Base-by-base conservation (phyloP, 2,329 filamentous ascomycete species). In the Colletotrichum sp. region DNA sequence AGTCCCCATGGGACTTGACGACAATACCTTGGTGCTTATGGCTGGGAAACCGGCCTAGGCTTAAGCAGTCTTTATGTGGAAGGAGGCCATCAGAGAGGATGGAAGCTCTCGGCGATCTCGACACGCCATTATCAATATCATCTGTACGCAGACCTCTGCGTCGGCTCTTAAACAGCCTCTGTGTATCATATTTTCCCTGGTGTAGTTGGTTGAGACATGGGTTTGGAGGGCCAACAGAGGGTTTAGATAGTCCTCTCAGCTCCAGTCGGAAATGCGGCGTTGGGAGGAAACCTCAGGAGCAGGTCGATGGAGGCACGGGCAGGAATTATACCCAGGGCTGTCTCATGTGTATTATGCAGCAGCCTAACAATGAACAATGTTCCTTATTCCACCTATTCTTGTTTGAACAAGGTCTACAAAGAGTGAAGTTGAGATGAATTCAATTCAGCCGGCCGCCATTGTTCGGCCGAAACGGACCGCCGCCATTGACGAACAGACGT, bases 181-280 rank as follows among this genome's bases (percentile, higher is more conserved):
- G 57, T 58, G 21, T 48, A 52, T 68, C 36, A 26, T 12, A 18
- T 32, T 70, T 67, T 24, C 34, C 52, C 69, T 68, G 30, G 52
- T 70, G 60, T 64, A 64, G 26, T 32, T 74, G 65, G 65, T 69
- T 70, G 57, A 76, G 34, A 60, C 21, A 75, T 71, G 66, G 71
- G 60, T 63, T 80, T 84, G 80, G 80, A 84, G 83, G 82, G 81
- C 82, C 84, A 83, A 79, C 77, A 84, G 85, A 85, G 86, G 86
- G 85, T 81, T 89, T 89, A 89, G 87, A 87, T 88, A 89, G 82
- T 86, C 86, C 85, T 87, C 85, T 84, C 82, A 83, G 82, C 81
- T 81, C 80, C 77, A 79, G 80, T 82, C 79, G 79, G 74, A 80
- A 81, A 79, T 78, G 78, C 58, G 71, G 57, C 38, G 67, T 64